These are phyloP conservation scores for Cystobasidium sp. DNA, from an alignment of 1,284 basidiomycete species.

Conservation along the genomic window DNA sequence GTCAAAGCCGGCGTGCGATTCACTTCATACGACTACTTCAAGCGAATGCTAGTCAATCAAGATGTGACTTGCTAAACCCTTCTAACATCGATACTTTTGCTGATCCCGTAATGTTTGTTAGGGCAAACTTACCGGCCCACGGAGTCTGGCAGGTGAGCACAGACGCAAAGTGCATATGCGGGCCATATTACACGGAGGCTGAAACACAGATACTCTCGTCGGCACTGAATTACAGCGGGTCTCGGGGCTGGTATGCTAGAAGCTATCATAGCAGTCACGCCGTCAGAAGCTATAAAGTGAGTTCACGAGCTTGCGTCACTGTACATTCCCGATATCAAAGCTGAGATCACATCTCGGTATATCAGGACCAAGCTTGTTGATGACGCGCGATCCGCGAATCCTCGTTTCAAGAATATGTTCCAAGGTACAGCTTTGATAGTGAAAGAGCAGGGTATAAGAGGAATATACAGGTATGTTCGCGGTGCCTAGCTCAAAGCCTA, in stretches of 20 bases:
- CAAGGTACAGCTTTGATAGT: conserved; percentile 85
- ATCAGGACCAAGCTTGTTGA: conserved; percentile 95
- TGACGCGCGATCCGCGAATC: conserved; percentile 81
- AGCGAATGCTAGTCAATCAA: conserved; percentile 76
- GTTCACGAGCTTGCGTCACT: conserved; percentile 52
- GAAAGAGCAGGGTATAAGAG: conserved; percentile 73
- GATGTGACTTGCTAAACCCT: conserved; percentile 63
- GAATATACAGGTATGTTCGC: conserved; percentile 74
- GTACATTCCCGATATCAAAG: background rate
- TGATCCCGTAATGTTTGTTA: conserved; percentile 55
- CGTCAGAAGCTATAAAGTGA: conserved; percentile 97
- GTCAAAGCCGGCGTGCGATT: conserved; percentile 93
- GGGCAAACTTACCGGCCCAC: conserved; percentile 85
- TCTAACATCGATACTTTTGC: background rate
- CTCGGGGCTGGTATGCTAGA: conserved; percentile 94
- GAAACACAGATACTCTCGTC: no score
- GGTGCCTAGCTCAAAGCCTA: background rate
- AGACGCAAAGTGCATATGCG: conserved; percentile 11
- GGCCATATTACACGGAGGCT: background rate
- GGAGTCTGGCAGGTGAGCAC: conserved; percentile 75
- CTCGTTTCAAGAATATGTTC: conserved; percentile 83
- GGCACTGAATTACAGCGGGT: conserved; percentile 66
- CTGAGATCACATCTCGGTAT: background rate
- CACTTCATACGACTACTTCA: conserved; percentile 92
- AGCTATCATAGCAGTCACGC: conserved; percentile 92